Evolutionary conservation across 345 rosid genomes (phyloP).

Genomic region (Eucalyptus globulus): DNA sequence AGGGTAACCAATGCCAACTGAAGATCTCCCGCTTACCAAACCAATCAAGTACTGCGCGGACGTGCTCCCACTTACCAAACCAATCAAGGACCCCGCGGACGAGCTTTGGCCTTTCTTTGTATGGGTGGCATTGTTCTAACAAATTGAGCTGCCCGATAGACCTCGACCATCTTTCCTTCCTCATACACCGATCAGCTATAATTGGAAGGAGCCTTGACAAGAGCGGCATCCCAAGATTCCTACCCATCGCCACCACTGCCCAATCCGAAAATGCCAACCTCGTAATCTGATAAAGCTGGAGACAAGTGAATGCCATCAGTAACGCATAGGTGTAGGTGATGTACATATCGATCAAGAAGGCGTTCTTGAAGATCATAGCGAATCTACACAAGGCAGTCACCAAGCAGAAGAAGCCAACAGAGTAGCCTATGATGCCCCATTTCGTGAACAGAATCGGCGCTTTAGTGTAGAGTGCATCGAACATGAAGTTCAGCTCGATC

Average conservation of each 20-base stretch:
- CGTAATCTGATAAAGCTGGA: background rate
- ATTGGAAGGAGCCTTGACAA: background rate
- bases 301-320: background rate
- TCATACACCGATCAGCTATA: background rate
- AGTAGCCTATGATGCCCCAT: background rate
- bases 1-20: background rate
- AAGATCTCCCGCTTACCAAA: background rate
- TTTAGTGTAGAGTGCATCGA: background rate
- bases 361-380: background rate
- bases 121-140: background rate
- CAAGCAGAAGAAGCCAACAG: background rate
- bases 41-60: background rate
- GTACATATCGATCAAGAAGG: background rate
- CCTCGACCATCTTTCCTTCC: background rate
- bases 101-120: background rate
- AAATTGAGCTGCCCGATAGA: background rate
- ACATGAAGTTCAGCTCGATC: background rate
- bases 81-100: background rate
- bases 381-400: background rate
- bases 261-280: background rate
- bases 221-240: background rate
- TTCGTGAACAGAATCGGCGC: background rate
- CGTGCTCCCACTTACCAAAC: background rate
- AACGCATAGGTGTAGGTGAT: background rate
- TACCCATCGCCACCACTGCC: background rate